Evolutionary conservation across 2,329 filamentous ascomycete genomes (phyloP).

Genomic region (Colletotrichum sansevieriae): DNA sequence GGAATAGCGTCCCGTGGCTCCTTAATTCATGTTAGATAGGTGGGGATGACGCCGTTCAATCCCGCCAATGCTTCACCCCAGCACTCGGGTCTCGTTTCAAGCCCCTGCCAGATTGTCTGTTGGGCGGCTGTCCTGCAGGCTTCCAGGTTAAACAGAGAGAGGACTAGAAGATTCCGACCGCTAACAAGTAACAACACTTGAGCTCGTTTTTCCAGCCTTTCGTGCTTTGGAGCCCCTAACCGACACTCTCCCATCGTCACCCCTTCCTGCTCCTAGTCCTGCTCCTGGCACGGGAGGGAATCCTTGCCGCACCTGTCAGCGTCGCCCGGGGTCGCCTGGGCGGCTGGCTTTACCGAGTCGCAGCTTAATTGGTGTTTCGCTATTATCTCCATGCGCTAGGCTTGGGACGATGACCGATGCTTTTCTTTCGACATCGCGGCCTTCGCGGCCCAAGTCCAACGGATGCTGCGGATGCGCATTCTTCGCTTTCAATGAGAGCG

Average conservation of each 20-base stretch:
- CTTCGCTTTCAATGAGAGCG: too few relatives aligned
- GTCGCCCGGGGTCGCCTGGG: slow-evolving; percentile 4
- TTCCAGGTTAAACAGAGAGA: neutral
- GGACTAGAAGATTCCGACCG: neutral
- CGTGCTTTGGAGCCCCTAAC: neutral
- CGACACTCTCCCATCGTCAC: neutral
- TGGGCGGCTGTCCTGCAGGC: neutral
- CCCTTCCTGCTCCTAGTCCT: neutral
- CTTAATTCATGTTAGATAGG: too few relatives aligned
- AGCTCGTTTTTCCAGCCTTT: neutral
- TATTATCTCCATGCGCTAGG: slow-evolving; percentile 3
- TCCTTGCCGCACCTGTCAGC: slow-evolving; percentile 12
- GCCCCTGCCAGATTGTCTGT: neutral
- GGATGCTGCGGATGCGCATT: too few relatives aligned
- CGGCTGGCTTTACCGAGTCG: slow-evolving; percentile 30
- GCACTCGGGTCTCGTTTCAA: too few relatives aligned
- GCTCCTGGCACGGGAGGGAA: neutral
- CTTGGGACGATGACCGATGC: slow-evolving; percentile 20
- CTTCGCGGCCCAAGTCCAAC: too few relatives aligned
- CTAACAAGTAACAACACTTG: too few relatives aligned
- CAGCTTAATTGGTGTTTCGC: slow-evolving; percentile 35
- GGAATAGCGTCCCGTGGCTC: too few relatives aligned
- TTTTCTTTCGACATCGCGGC: neutral
- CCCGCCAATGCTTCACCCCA: too few relatives aligned
- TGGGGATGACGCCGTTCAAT: too few relatives aligned